A percentile compares a stretch with the other conserved stretches of the same genome.
Conservation (phyloP, 192 early-diverging fungal species). For the Allomyces javanicus region DNA sequence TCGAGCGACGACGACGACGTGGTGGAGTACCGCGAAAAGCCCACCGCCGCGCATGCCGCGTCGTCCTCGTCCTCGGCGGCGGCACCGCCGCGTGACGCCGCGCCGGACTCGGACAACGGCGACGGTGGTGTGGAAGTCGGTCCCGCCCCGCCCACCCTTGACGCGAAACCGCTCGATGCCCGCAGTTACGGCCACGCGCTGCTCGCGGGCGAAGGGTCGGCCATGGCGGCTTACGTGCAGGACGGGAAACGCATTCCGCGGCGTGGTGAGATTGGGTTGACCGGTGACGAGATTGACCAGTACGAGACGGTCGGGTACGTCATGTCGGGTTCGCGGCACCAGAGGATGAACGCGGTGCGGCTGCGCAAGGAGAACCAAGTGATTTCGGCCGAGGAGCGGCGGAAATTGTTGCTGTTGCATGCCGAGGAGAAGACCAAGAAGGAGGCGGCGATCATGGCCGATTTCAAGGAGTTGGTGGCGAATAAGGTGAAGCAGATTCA, state of each 20-base stretch:
- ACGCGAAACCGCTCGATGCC: not conserved
- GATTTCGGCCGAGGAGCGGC: conserved; percentile 85
- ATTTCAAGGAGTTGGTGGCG: conserved; percentile 69
- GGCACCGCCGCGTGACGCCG: not conserved
- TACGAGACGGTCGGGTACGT: conserved; percentile 82
- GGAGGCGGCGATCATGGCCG: conserved; percentile 77
- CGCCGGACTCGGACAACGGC: not conserved
- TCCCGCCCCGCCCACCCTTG: not conserved
- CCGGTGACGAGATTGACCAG: conserved; percentile 58
- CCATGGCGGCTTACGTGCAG: conserved; percentile 75
- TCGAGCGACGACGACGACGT: not conserved
- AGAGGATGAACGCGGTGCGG: conserved; percentile 87
- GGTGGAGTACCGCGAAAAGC: not conserved
- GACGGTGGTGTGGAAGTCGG: not conserved
- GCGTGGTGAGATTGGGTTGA: conserved; percentile 88
- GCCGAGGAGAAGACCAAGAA: conserved; percentile 78
- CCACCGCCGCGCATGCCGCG: not conserved
- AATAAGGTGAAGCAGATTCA: conserved; percentile 20
- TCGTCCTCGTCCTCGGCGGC: not conserved
- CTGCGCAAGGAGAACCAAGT: conserved; percentile 93
- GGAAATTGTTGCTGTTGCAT: conserved; percentile 60
- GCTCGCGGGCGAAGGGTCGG: conserved; percentile 74
- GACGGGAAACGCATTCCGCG: conserved; percentile 88
- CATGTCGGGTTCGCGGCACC: conserved; percentile 75
- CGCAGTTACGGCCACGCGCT: conserved; percentile 56